phyloP scores from a whole-genome alignment of 1,284 basidiomycete genomes.

The Cutaneotrichosporon sp. region DNA sequence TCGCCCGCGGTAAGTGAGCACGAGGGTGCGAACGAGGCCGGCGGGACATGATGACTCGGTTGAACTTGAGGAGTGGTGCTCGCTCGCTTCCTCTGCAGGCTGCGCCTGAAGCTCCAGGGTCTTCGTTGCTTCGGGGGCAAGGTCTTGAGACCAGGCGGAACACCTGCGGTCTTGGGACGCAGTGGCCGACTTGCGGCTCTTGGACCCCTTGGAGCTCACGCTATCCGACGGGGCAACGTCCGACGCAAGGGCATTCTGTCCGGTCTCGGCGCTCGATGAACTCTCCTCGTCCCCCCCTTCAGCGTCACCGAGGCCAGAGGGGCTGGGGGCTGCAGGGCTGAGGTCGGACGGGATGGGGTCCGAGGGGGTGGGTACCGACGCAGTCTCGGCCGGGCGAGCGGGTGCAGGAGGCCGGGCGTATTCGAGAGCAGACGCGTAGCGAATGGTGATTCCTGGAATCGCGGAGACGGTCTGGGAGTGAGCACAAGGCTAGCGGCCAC shows the following conservation, averaged over 20 bases:
- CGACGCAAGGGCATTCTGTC: background rate
- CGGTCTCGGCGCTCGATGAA: background rate
- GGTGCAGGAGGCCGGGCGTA: constrained; percentile 8
- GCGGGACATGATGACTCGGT: constrained; percentile 7
- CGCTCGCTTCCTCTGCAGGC: background rate
- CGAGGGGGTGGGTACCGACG: background rate
- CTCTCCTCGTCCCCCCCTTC: too few species aligned
- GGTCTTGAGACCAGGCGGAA: too few species aligned
- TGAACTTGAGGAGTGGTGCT: background rate
- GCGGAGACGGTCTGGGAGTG: constrained; percentile 24
- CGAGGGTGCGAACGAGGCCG: constrained; percentile 18
- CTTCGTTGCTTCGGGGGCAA: too few species aligned
- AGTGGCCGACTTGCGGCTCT: background rate
- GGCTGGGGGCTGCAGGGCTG: too few species aligned
- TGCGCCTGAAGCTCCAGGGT: too few species aligned
- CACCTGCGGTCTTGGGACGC: too few species aligned
- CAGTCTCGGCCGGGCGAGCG: too few species aligned
- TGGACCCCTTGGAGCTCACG: background rate
- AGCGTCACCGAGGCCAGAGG: too few species aligned
- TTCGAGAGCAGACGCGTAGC: background rate
- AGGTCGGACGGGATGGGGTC: too few species aligned
- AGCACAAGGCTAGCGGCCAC: background rate
- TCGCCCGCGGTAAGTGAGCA: constrained; percentile 35
- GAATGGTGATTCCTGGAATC: constrained; percentile 1
- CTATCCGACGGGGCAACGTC: background rate